phyloP scores from a whole-genome alignment of 139 green algal species.

The Closterium sp. region DNA sequence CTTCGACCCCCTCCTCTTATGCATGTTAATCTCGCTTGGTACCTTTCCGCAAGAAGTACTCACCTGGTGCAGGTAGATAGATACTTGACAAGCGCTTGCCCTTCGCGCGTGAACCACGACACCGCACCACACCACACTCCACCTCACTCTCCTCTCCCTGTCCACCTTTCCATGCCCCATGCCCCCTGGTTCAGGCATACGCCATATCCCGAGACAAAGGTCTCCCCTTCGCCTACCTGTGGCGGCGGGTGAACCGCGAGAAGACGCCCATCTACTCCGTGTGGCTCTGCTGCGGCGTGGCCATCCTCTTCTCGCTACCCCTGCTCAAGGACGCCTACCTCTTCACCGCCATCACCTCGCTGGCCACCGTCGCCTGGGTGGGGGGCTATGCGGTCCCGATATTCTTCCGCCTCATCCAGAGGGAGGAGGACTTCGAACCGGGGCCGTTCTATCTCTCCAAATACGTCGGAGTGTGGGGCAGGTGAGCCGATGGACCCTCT shows the following conservation, averaged over 20 bases:
- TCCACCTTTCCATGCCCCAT: not conserved
- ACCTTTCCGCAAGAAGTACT: too few relatives aligned
- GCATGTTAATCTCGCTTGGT: too few relatives aligned
- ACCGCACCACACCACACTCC: too few relatives aligned
- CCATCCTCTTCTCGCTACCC: not conserved
- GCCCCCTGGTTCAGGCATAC: slow-evolving; percentile 20
- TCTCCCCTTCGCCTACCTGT: not conserved
- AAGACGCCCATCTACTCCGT: slow-evolving; percentile 1
- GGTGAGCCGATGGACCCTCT: not conserved
- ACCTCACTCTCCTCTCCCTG: not conserved
- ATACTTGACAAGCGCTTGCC: not conserved
- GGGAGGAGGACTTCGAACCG: not conserved
- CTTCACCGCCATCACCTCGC: not conserved
- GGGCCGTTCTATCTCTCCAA: slow-evolving; percentile 24
- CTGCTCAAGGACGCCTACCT: not conserved
- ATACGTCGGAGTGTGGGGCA: slow-evolving; percentile 10
- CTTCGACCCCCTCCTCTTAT: not conserved
- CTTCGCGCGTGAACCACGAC: too few relatives aligned
- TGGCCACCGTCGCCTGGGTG: slow-evolving; percentile 30
- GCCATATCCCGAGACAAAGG: slow-evolving; percentile 19
- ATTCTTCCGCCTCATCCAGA: slow-evolving; percentile 20
- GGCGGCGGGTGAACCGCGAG: not conserved
- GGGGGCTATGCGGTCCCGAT: slow-evolving; percentile 26
- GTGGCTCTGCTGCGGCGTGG: slow-evolving; percentile 6
- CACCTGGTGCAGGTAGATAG: too few relatives aligned